These are phyloP conservation scores for Podaxis sp. DNA, from an alignment of 768 basidiomycete species.

Conservation along the genomic window DNA sequence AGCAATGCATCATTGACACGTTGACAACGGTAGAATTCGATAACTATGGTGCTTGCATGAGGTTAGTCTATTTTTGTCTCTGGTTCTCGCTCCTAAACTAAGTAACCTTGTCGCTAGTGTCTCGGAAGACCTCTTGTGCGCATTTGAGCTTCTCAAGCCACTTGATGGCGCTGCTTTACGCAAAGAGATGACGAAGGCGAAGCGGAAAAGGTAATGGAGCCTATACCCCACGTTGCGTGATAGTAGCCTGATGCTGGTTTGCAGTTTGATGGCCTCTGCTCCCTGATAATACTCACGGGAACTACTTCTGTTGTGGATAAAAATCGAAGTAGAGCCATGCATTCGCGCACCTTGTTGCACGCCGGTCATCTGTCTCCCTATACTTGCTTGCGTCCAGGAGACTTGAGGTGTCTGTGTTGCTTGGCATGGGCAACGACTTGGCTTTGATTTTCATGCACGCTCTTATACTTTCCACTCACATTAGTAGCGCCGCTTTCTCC, in stretches of 20 bases:
- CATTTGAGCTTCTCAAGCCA: slow-evolving; percentile 96
- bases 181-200: slow-evolving; percentile 98
- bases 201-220: slow-evolving; percentile 82
- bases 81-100: slow-evolving; percentile 13
- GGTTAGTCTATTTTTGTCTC: slow-evolving; percentile 37
- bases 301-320: neutral
- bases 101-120: slow-evolving; percentile 47
- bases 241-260: neutral
- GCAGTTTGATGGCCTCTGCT: slow-evolving; percentile 11
- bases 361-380: neutral
- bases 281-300: neutral
- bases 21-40: slow-evolving; percentile 65
- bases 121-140: slow-evolving; percentile 94
- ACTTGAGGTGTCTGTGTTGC: neutral
- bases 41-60: slow-evolving; percentile 95
- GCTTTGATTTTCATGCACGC: neutral
- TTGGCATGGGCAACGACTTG: neutral
- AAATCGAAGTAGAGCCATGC: neutral
- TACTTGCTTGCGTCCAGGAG: neutral
- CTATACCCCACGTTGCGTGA: neutral
- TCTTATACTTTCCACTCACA: neutral
- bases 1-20: slow-evolving; percentile 17
- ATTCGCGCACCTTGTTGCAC: neutral
- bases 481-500: neutral
- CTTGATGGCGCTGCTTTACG: slow-evolving; percentile 90